phyloP scores from a whole-genome alignment of 768 basidiomycete genomes.

The Jaapia argillacea region DNA sequence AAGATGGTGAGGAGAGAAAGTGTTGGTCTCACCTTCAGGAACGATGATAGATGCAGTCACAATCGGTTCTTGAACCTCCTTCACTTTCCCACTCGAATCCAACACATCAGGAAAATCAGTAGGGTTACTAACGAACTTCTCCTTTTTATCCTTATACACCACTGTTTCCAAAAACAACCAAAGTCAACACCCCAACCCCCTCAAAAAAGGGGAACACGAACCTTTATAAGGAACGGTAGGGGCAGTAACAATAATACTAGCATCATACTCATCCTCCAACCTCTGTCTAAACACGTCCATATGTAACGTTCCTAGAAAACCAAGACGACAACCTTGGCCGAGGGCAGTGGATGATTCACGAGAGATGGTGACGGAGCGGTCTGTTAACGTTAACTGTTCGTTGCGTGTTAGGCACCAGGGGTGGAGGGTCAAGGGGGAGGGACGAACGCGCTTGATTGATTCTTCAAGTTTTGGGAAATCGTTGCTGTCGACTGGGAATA shows the following conservation, averaged over 20 bases:
- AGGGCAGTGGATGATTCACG: constrained; percentile 90
- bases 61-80: constrained; percentile 82
- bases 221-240: constrained; percentile 94
- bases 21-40: constrained; percentile 62
- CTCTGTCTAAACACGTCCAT: constrained; percentile 96
- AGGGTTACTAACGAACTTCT: constrained; percentile 64
- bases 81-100: constrained; percentile 47
- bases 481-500: constrained; percentile 85
- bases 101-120: constrained; percentile 86
- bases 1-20: neutral
- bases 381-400: constrained; percentile 67
- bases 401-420: constrained; percentile 5
- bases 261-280: constrained; percentile 93
- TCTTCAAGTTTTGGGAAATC: constrained; percentile 95
- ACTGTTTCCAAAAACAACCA: too few relatives aligned
- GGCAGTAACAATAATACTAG: constrained; percentile 90
- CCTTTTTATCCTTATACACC: constrained; percentile 54
- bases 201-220: too few relatives aligned
- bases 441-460: constrained; percentile 76
- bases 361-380: constrained; percentile 83
- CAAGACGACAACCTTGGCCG: constrained; percentile 90
- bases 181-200: too few relatives aligned
- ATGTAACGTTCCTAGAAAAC: constrained; percentile 91
- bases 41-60: constrained; percentile 92
- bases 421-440: neutral